Base-by-base conservation (phyloP, 805 yeast species). In the Schwanniomyces polymorphus region DNA sequence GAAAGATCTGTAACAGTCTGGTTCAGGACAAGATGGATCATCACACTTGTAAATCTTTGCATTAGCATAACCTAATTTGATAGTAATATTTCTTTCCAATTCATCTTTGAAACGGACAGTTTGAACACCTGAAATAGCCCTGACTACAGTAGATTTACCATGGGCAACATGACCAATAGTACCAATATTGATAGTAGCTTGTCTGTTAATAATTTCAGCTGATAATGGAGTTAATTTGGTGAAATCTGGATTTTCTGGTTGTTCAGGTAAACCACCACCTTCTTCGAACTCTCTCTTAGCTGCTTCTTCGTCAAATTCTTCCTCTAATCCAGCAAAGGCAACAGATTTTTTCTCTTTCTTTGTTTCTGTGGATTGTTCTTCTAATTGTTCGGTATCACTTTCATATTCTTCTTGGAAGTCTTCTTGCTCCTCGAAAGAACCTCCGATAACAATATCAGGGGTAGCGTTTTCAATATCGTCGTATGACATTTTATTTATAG, bases 21-120 rank as follows among this genome's bases (percentile, higher is more conserved):
- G 98, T 60, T 89, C 92, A 39, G 91, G 94, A 70, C 97, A 90
- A 44, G 76, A 79, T 57, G 84, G 84, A 64, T 86, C 86, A 61
- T 86, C 88, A 78, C 97, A 88, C 70, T 86, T 90, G 78, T 95
- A 94, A 67, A 94, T 94, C 70, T 94, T 94, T 46, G 99, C 99
- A 67, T 94, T 94, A 57, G 99, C 99, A 64, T 94, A 94, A 68
- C 99, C 99, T 61, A 94, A 81, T 73, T 95, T 94, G 69, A 94
- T 94, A 62, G 99, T 94, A 78, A 94, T 94, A 63, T 94, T 94
- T 82, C 99, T 90, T 80, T 94, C 99, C 65, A 94, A 81, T 76
- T 94, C 99, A 75, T 92, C 96, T 80, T 94, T 94, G 81, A 94
- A 94, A 75, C 99, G 87, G 54, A 94, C 99, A 17, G 99, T 94